Conservation (phyloP, 495 filamentous ascomycete species). For the Lophiostoma macrostomum region DNA sequence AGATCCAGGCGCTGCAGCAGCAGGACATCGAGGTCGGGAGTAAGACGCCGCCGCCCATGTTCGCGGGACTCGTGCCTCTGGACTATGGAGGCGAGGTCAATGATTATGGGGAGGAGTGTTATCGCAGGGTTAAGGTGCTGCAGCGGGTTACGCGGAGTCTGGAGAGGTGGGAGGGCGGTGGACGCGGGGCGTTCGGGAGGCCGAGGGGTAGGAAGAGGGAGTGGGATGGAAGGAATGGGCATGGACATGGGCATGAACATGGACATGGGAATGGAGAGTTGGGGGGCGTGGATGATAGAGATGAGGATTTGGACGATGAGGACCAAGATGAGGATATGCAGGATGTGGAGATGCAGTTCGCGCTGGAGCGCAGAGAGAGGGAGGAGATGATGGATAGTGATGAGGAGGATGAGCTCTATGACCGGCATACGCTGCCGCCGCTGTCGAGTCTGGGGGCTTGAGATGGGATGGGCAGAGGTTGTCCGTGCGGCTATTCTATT, state of each 20-base stretch:
- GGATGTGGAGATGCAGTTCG: conserved; percentile 26
- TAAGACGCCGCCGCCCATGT: conserved; percentile 16
- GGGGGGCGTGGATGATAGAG: conserved; percentile 8
- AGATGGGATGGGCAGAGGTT: neutral
- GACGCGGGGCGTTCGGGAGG: neutral
- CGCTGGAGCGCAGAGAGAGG: conserved; percentile 24
- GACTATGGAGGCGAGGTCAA: conserved; percentile 25
- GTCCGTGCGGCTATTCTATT: too few relatives aligned
- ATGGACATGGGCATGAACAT: conserved; percentile 8
- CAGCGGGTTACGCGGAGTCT: conserved; percentile 28
- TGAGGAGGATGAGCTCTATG: conserved; percentile 29
- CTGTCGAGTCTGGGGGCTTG: conserved; percentile 4
- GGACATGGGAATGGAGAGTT: conserved; percentile 13
- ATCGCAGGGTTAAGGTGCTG: conserved; percentile 29
- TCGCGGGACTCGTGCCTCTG: conserved; percentile 23
- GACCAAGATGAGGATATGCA: conserved; percentile 25
- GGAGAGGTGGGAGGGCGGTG: conserved; percentile 38
- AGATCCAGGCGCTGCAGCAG: conserved; percentile 8
- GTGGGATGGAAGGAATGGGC: neutral
- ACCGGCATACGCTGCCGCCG: conserved; percentile 9
- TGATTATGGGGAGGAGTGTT: conserved; percentile 40
- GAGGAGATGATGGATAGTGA: conserved; percentile 33
- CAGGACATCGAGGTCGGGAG: conserved; percentile 9
- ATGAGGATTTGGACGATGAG: conserved; percentile 9
- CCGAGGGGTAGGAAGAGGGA: conserved; percentile 17